phyloP scores from a whole-genome alignment of 83 land plant genomes.

The Larix sibirica region DNA sequence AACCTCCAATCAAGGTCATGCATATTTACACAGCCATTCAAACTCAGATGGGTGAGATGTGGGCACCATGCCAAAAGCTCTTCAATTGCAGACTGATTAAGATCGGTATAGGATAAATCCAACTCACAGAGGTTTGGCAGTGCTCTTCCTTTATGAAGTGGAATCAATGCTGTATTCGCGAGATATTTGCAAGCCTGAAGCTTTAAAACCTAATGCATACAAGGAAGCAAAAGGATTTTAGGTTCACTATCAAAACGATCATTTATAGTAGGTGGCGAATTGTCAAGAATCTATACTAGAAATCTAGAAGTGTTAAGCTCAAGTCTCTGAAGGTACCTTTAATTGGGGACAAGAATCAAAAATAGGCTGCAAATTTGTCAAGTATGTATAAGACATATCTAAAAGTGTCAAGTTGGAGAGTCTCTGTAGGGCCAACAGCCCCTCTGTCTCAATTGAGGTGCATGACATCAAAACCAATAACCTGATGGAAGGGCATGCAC shows the following conservation, averaged over 20 bases:
- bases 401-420: slow-evolving; percentile 33
- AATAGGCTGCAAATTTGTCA: slow-evolving; percentile 45
- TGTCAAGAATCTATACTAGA: slow-evolving; percentile 33
- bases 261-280: slow-evolving; percentile 59
- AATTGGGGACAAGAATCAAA: slow-evolving; percentile 43
- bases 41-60: slow-evolving; percentile 40
- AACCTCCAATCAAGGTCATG: slow-evolving; percentile 40
- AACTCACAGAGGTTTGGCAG: slow-evolving; percentile 43
- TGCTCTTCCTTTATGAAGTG: slow-evolving; percentile 37
- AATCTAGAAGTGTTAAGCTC: neutral
- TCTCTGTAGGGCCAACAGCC: slow-evolving; percentile 33
- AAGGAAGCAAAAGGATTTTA: neutral
- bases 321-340: slow-evolving; percentile 25
- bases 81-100: slow-evolving; percentile 40
- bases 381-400: slow-evolving; percentile 49
- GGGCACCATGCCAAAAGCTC: slow-evolving; percentile 37
- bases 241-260: neutral
- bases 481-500: slow-evolving; percentile 44
- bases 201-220: slow-evolving; percentile 33
- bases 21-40: slow-evolving; percentile 51
- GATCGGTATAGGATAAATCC: slow-evolving; percentile 47
- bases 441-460: slow-evolving; percentile 41
- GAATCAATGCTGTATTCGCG: slow-evolving; percentile 37
- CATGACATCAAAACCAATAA: slow-evolving; percentile 42
- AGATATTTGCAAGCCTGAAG: slow-evolving; percentile 57